Evolutionary conservation across 2,329 filamentous ascomycete species (phyloP).

Genomic region (Emmonsia crescens): DNA sequence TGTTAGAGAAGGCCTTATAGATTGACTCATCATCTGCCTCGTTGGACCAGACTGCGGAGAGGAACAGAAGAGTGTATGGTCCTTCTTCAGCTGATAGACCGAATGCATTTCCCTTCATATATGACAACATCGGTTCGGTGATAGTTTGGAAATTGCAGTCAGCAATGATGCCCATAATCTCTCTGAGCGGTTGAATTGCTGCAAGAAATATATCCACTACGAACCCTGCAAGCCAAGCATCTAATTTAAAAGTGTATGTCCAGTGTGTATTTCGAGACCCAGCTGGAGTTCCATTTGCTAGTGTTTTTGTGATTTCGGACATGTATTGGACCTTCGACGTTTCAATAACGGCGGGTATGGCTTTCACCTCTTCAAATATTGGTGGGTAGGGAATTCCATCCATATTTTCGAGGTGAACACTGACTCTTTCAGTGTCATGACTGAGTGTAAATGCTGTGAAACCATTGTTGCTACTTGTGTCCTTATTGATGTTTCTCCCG

Average conservation of each 20-base stretch:
- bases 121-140: conserved; percentile 20
- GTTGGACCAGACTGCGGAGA: conserved; percentile 23
- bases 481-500: conserved; percentile 18
- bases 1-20: conserved; percentile 16
- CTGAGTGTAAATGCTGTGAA: conserved; percentile 18
- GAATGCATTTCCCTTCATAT: conserved; percentile 25
- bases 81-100: conserved; percentile 20
- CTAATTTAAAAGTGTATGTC: conserved; percentile 23
- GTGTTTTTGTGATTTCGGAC: conserved; percentile 23
- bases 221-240: conserved; percentile 20
- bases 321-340: conserved; percentile 21
- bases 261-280: conserved; percentile 25
- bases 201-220: conserved; percentile 19
- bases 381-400: conserved; percentile 22
- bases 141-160: conserved; percentile 24
- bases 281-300: conserved; percentile 23
- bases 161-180: conserved; percentile 12
- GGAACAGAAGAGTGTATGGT: conserved; percentile 19
- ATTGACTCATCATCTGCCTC: conserved; percentile 23
- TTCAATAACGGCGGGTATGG: conserved; percentile 17
- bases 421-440: conserved; percentile 15
- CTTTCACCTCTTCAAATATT: conserved; percentile 23
- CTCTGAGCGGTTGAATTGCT: conserved; percentile 6
- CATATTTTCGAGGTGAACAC: conserved; percentile 27
- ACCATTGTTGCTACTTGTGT: conserved; percentile 26